Evolutionary conservation across 2,329 filamentous ascomycete species (phyloP).

Genomic region (Coleophoma cylindrospora): DNA sequence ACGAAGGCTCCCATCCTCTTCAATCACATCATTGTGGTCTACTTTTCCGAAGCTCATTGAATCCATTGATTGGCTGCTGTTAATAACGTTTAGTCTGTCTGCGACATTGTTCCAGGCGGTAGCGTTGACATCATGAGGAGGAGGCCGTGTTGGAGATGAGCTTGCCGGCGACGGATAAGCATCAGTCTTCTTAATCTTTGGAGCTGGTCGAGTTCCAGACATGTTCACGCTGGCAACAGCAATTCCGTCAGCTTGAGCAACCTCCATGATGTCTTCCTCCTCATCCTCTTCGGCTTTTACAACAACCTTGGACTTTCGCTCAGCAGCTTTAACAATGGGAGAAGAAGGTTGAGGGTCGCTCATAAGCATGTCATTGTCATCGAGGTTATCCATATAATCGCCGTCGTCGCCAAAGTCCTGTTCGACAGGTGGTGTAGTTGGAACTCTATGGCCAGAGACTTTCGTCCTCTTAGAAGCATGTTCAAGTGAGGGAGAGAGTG

Average conservation of each 20-base stretch:
- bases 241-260: slow-evolving; percentile 70
- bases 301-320: slow-evolving; percentile 58
- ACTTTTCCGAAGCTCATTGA: slow-evolving; percentile 70
- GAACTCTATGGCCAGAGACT: slow-evolving; percentile 43
- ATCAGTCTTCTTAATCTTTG: slow-evolving; percentile 66
- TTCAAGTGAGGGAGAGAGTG: slow-evolving; percentile 67
- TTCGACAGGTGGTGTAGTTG: slow-evolving; percentile 35
- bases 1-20: slow-evolving; percentile 83
- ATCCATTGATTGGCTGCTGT: slow-evolving; percentile 64
- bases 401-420: slow-evolving; percentile 53
- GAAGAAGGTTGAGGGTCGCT: slow-evolving; percentile 85
- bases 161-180: slow-evolving; percentile 65
- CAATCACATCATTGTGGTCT: slow-evolving; percentile 77
- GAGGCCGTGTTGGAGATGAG: slow-evolving; percentile 67
- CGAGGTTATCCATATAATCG: slow-evolving; percentile 45
- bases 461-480: slow-evolving; percentile 53
- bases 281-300: slow-evolving; percentile 62
- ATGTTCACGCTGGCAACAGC: slow-evolving; percentile 75
- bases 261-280: slow-evolving; percentile 81
- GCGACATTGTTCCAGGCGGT: slow-evolving; percentile 86
- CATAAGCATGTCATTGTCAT: slow-evolving; percentile 72
- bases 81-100: slow-evolving; percentile 79
- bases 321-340: slow-evolving; percentile 72
- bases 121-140: slow-evolving; percentile 63
- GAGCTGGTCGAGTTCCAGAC: slow-evolving; percentile 70